Evolutionary conservation across 2,329 filamentous ascomycete genomes (phyloP), one percentile per base, ranked within the genome.

Genomic region (Rhynchosporium graminicola): DNA sequence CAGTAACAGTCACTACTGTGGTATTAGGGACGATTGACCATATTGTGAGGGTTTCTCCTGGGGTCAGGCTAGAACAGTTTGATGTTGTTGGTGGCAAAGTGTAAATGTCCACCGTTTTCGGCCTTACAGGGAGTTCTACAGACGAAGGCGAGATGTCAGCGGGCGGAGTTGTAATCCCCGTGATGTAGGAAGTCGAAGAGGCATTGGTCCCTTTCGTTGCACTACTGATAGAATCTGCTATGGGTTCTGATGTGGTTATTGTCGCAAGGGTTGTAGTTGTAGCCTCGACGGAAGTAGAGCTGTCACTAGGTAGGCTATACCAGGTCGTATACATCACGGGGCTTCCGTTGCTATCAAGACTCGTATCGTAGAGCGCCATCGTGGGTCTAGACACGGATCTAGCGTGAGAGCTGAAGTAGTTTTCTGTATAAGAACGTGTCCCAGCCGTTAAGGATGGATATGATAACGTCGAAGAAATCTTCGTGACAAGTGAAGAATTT

Each of bases 11-110:
- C 9, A 68, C 59, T 26, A 69, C 72, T 13, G 59, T 70, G 1
- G 70, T 70, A 48, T 72, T 73, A 15, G 70, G 68, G 10, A 68
- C 28, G 20, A 73, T 62, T 4, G 50, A 46, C 55, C 61, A 73
- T 12, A 67, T 40, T 42, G 69, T 72, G 4, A 61, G 50, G 8
- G 60, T n/a, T n/a, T 70, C 58, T 8, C 59, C 64, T 3, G 66
- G 58, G 3, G 43, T 12, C 20, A 67, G 63, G 28, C 40, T 43
- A n/a, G 51, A 54, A 20, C 51, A 54, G 13, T 6, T 29, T 40
- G 33, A 28, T 42, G 36, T 42, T 29, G 20, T 20, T 20, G 20
- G 20, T 20, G 51, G 7, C 29, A 15, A 42, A 2, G 51, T 40
- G n/a, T 42, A n/a, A 7, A 2, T 42, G 15, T 40, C 8, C 12